A percentile compares a stretch with the other conserved stretches of the same genome.
Evolutionary conservation across 192 early-diverging fungal genomes (phyloP).

Genomic region (Chytriomyces confervae): DNA sequence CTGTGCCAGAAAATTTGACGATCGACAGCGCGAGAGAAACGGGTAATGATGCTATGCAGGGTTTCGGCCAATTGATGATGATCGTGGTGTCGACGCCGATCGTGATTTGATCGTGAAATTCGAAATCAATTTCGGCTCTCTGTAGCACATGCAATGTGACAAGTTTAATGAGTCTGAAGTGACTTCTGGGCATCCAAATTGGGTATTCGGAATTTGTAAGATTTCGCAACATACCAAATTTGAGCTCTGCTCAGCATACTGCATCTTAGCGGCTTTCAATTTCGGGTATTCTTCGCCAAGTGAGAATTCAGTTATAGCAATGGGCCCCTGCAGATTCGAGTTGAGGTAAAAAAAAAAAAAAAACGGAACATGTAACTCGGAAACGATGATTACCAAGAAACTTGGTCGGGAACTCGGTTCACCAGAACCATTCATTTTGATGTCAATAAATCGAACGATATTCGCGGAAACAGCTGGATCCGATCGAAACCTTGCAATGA

Average conservation of each 20-base stretch:
- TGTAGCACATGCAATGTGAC: constrained; percentile 19
- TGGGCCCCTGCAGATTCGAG: constrained; percentile 51
- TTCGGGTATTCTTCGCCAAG: constrained; percentile 65
- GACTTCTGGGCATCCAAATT: background rate
- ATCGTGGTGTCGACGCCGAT: constrained; percentile 91
- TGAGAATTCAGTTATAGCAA: constrained; percentile 63
- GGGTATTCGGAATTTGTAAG: background rate
- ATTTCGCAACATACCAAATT: constrained; percentile 42
- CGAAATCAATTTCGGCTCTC: constrained; percentile 82
- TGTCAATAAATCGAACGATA: constrained; percentile 69
- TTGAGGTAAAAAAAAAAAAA: background rate
- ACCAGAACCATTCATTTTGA: constrained; percentile 64
- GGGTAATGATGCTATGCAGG: constrained; percentile 87
- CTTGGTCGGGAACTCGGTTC: constrained; percentile 63
- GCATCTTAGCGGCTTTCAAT: constrained; percentile 48
- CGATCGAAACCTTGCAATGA: constrained; percentile 73
- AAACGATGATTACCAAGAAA: constrained; percentile 68
- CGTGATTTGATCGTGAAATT: constrained; percentile 91
- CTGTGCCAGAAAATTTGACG: constrained; percentile 88
- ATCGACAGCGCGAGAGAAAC: constrained; percentile 86
- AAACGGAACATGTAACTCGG: background rate
- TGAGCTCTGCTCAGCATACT: constrained; percentile 48
- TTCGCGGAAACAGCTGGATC: constrained; percentile 72
- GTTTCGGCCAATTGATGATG: constrained; percentile 94
- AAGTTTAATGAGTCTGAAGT: background rate